Percentiles rank a stretch among this genome's conserved stretches.
phyloP scores from a whole-genome alignment of 768 basidiomycete genomes.

The Rhizopogon salebrosus region DNA sequence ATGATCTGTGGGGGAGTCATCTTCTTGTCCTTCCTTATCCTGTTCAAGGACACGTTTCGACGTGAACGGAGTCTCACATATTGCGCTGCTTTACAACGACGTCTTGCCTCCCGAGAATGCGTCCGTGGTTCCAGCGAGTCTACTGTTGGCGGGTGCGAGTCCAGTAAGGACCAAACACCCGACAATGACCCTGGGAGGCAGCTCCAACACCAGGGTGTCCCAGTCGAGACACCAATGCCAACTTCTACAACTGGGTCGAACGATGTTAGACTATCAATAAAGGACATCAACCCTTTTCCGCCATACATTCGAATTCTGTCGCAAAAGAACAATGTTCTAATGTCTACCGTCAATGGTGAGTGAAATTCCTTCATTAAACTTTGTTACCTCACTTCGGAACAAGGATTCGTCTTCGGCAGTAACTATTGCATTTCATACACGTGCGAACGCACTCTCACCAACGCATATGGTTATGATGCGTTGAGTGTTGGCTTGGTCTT shows the following conservation, averaged over 20 bases:
- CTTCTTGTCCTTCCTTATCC: constrained; percentile 51
- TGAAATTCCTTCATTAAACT: background rate
- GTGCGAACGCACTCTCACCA: constrained; percentile 60
- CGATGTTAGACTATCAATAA: constrained; percentile 50
- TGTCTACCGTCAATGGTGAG: constrained; percentile 36
- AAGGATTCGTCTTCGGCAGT: constrained; percentile 68
- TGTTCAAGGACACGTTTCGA: constrained; percentile 82
- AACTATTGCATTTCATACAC: constrained; percentile 72
- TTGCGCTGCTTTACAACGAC: constrained; percentile 54
- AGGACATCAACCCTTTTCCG: constrained; percentile 70
- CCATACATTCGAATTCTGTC: constrained; percentile 56
- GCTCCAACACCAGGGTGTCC: constrained; percentile 21
- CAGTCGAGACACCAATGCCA: constrained; percentile 11
- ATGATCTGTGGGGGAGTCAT: constrained; percentile 53
- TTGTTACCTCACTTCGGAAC: constrained; percentile 7
- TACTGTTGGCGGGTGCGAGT: constrained; percentile 10
- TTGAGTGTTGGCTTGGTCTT: constrained; percentile 73
- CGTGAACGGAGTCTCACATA: constrained; percentile 78
- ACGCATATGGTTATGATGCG: constrained; percentile 60
- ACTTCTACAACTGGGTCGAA: constrained; percentile 10
- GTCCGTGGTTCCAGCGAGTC: constrained; percentile 18
- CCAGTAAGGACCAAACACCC: constrained; percentile 8
- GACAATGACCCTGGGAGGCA: constrained; percentile 10
- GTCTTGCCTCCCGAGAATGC: constrained; percentile 22
- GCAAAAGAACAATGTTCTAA: constrained; percentile 61